These are phyloP conservation scores for Globisporangium cederbergense DNA, from an alignment of 352 stramenopile genomes.

Conservation along the genomic window DNA sequence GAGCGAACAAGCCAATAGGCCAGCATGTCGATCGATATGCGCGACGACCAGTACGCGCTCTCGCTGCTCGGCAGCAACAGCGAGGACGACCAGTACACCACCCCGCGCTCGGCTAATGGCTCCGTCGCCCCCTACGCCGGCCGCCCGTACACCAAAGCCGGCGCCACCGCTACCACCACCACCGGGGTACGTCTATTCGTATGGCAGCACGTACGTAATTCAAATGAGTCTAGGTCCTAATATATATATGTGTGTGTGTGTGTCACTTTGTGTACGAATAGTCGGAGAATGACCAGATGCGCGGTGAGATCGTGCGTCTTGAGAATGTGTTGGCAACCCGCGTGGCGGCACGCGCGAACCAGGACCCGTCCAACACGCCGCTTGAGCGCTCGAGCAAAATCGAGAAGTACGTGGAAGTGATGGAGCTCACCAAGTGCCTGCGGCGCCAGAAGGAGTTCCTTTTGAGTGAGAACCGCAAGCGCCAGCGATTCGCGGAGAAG, in stretches of 20 bases:
- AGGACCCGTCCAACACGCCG: conserved; percentile 62
- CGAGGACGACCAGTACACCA: conserved; percentile 57
- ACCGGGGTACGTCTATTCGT: conserved; percentile 32
- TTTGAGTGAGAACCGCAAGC: conserved; percentile 84
- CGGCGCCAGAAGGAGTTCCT: conserved; percentile 83
- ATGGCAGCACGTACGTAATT: not conserved
- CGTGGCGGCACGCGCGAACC: conserved; percentile 66
- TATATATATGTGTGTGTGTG: not conserved
- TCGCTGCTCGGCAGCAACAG: conserved; percentile 49
- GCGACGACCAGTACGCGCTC: conserved; percentile 41
- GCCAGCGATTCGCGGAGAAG: conserved; percentile 82
- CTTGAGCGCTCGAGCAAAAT: conserved; percentile 82
- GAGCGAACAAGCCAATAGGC: not conserved
- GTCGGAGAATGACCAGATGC: conserved; percentile 79
- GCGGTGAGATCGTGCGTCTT: conserved; percentile 68
- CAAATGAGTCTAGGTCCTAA: not conserved
- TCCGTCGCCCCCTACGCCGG: conserved; percentile 29
- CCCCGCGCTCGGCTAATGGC: conserved; percentile 11
- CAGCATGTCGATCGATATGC: conserved; percentile 17
- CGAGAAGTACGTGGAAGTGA: conserved; percentile 86
- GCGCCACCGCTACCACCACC: conserved; percentile 9
- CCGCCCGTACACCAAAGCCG: conserved; percentile 42
- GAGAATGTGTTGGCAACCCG: conserved; percentile 72
- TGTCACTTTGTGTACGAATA: conserved; percentile 11
- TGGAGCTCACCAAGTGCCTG: conserved; percentile 86